These are phyloP conservation scores for Discostella pseudostelligera DNA, from an alignment of 108 stramenopile genomes.

Conservation along the genomic window DNA sequence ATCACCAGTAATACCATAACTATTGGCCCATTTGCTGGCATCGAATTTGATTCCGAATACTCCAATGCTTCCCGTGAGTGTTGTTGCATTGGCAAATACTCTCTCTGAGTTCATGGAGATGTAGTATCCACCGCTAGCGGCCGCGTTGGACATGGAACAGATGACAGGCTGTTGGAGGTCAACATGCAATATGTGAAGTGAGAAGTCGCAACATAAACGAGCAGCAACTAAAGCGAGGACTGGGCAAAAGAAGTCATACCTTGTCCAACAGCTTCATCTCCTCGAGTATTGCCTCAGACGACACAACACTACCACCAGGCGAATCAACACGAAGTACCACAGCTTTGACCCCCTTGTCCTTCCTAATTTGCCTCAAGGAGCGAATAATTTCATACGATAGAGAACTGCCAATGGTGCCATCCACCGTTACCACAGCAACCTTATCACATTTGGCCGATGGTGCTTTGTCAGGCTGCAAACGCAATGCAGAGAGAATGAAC, in stretches of 20 bases:
- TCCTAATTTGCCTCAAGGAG: conserved; percentile 56
- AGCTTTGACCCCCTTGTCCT: conserved; percentile 53
- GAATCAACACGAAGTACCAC: conserved; percentile 71
- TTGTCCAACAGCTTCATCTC: conserved; percentile 56
- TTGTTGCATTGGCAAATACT: conserved; percentile 71
- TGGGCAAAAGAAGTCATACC: conserved; percentile 29
- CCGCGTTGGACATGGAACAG: conserved; percentile 72
- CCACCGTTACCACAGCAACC: conserved; percentile 62
- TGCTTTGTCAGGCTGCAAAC: conserved; percentile 11
- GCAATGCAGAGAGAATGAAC: conserved; percentile 30
- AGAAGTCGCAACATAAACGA: background rate
- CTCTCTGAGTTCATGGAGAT: conserved; percentile 57
- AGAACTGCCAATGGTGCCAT: conserved; percentile 55
- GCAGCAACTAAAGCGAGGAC: too few species aligned
- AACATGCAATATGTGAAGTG: background rate
- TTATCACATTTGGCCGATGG: conserved; percentile 28
- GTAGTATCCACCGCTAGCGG: conserved; percentile 84
- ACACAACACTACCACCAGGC: conserved; percentile 65
- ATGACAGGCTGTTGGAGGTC: conserved; percentile 38
- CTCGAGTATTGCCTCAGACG: conserved; percentile 74
- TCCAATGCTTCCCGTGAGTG: conserved; percentile 81
- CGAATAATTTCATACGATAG: conserved; percentile 48
- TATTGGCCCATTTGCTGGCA: conserved; percentile 55
- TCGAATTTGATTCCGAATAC: conserved; percentile 71
- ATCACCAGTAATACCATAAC: conserved; percentile 64